A percentile compares a stretch with the other conserved stretches of the same genome.
Conservation (phyloP, 371 early-diverging fungal species). For the Amoeboaphelidium protococcarum region DNA sequence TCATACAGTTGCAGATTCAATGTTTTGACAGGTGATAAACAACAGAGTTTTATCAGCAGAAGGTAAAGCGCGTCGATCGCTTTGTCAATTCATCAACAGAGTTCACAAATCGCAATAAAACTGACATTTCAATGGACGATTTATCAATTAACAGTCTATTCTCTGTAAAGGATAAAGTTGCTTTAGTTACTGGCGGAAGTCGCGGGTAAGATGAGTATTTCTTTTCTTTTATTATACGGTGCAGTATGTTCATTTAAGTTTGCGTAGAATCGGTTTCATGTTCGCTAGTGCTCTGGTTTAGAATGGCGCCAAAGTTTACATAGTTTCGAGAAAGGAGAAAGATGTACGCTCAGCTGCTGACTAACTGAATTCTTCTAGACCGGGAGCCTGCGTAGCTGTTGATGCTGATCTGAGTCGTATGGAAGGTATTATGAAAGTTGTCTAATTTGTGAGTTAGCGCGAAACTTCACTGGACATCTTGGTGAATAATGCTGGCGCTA, state of each 20-base stretch:
- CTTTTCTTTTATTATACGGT: background rate
- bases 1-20: too few relatives aligned
- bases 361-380: background rate
- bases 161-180: slow-evolving; percentile 54
- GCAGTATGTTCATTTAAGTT: background rate
- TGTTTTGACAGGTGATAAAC: too few relatives aligned
- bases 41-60: too few relatives aligned
- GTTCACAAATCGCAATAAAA: too few relatives aligned
- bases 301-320: slow-evolving; percentile 47
- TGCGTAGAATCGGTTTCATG: slow-evolving; percentile 30
- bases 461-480: slow-evolving; percentile 53
- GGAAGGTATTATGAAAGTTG: slow-evolving; percentile 28
- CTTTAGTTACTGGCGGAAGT: slow-evolving; percentile 70
- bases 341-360: slow-evolving; percentile 25
- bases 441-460: slow-evolving; percentile 20
- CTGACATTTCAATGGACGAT: slow-evolving; percentile 4
- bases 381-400: slow-evolving; percentile 29
- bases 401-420: slow-evolving; percentile 43
- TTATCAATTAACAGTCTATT: slow-evolving; percentile 33
- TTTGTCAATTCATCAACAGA: too few relatives aligned
- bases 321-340: slow-evolving; percentile 29
- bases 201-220: slow-evolving; percentile 19
- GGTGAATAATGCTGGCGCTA: slow-evolving; percentile 62
- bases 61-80: too few relatives aligned
- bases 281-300: slow-evolving; percentile 34